These are phyloP conservation scores for Dorcoceras hygrometricum DNA, from an alignment of 257 asterid genomes.

Conservation along the genomic window DNA sequence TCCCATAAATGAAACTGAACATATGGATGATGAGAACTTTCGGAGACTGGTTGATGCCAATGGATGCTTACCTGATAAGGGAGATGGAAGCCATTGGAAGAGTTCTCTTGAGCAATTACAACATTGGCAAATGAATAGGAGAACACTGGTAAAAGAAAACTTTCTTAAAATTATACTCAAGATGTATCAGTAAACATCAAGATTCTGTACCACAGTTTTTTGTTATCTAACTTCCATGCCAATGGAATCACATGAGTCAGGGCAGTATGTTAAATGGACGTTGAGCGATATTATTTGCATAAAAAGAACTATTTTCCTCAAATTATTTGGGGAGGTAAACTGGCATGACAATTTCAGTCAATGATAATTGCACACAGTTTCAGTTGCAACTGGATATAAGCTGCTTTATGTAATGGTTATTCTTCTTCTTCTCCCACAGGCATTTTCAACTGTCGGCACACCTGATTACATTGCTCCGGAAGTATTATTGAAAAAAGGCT, in stretches of 20 bases:
- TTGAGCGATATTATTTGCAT: background rate
- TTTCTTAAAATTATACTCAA: constrained; percentile 8
- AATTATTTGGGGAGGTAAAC: background rate
- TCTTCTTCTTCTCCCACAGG: constrained; percentile 39
- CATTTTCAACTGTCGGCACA: constrained; percentile 93
- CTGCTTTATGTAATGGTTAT: background rate
- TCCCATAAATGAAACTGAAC: constrained; percentile 25
- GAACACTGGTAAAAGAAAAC: constrained; percentile 36
- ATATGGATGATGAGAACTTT: constrained; percentile 21
- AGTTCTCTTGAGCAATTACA: constrained; percentile 49
- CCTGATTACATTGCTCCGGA: constrained; percentile 99
- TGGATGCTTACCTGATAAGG: constrained; percentile 37
- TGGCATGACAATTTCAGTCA: background rate
- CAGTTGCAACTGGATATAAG: background rate
- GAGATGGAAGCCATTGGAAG: constrained; percentile 40
- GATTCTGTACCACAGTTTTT: background rate
- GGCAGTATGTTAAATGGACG: background rate
- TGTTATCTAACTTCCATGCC: background rate
- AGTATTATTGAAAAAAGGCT: constrained; percentile 74
- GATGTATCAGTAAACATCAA: background rate
- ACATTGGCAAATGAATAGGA: constrained; percentile 57
- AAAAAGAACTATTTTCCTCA: background rate
- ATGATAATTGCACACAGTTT: background rate
- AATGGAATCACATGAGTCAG: background rate
- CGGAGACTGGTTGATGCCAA: constrained; percentile 12